Percentiles rank a stretch among this genome's conserved stretches.
Conservation (phyloP, 257 asterid species). For the Plantago major region DNA sequence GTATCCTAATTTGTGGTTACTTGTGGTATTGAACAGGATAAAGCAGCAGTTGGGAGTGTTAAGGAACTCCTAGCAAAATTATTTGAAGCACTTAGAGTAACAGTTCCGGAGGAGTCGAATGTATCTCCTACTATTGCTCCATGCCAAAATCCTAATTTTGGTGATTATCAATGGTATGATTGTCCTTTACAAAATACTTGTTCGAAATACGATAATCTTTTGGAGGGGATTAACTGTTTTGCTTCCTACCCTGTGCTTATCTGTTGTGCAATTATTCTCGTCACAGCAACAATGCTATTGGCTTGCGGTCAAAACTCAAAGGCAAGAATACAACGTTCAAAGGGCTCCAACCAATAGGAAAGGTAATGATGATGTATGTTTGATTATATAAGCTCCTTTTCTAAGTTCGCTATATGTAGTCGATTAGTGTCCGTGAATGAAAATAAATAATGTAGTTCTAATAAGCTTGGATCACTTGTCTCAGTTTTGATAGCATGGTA, state of each 20-base stretch:
- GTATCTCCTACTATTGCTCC: constrained; percentile 57
- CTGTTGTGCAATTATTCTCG: constrained; percentile 16
- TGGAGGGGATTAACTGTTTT: no score
- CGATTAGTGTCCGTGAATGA: background rate
- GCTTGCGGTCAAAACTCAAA: constrained; percentile 71
- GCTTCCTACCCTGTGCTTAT: background rate
- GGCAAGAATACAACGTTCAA: constrained; percentile 54
- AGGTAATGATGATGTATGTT: constrained; percentile 39
- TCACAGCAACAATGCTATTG: constrained; percentile 92
- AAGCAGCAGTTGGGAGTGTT: constrained; percentile 64
- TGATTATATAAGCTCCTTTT: background rate
- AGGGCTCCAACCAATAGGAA: constrained; percentile 78
- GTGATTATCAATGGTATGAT: constrained; percentile 87
- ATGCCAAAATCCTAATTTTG: constrained; percentile 65
- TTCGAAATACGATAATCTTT: background rate
- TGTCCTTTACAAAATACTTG: background rate
- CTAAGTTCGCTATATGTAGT: background rate
- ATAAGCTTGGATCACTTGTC: no score
- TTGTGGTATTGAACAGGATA: constrained; percentile 16
- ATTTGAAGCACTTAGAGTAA: constrained; percentile 52
- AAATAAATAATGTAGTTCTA: no score
- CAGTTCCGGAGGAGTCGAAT: constrained; percentile 58
- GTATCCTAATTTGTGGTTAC: no score
- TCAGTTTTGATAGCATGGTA: no score
- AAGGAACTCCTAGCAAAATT: constrained; percentile 53